Conservation (phyloP, 2,329 filamentous ascomycete genomes). For the Myriosclerotinia curreyana region DNA sequence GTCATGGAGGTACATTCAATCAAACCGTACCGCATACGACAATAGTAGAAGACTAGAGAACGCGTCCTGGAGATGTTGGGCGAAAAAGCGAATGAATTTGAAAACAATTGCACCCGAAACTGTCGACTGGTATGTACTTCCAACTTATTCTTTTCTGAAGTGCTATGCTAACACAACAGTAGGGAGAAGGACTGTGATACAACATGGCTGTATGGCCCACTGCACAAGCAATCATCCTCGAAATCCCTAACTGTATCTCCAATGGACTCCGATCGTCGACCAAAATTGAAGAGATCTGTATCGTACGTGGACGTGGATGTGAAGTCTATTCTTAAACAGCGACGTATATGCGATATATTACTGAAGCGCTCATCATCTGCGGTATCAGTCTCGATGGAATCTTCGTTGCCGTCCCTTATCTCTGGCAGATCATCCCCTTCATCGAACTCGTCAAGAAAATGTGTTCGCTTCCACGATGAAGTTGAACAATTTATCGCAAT, state of each 20-base stretch:
- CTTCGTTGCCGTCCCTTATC: constrained; percentile 9
- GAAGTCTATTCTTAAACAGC: constrained; percentile 87
- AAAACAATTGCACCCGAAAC: constrained; percentile 87
- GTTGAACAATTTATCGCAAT: constrained; percentile 22
- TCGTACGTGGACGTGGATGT: constrained; percentile 44
- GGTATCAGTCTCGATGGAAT: background rate
- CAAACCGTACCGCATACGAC: constrained; percentile 72
- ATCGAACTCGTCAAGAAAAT: constrained; percentile 16
- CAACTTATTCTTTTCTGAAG: background rate
- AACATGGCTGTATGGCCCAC: constrained; percentile 92
- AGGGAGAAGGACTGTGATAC: constrained; percentile 98
- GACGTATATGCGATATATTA: constrained; percentile 94
- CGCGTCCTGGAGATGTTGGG: constrained; percentile 96
- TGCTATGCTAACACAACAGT: constrained; percentile 36
- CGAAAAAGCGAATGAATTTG: constrained; percentile 83
- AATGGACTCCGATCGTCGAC: constrained; percentile 48
- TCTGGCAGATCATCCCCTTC: constrained; percentile 19
- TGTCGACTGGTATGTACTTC: constrained; percentile 75
- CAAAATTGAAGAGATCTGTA: background rate
- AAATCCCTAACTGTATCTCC: constrained; percentile 31
- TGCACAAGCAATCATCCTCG: constrained; percentile 56
- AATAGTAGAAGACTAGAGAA: constrained; percentile 86
- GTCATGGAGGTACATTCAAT: constrained; percentile 91
- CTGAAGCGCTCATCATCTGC: constrained; percentile 84
- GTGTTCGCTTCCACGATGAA: constrained; percentile 21